These are phyloP conservation scores for Chaetomium cochliodes DNA, from an alignment of 495 filamentous ascomycete species.

Conservation along the genomic window DNA sequence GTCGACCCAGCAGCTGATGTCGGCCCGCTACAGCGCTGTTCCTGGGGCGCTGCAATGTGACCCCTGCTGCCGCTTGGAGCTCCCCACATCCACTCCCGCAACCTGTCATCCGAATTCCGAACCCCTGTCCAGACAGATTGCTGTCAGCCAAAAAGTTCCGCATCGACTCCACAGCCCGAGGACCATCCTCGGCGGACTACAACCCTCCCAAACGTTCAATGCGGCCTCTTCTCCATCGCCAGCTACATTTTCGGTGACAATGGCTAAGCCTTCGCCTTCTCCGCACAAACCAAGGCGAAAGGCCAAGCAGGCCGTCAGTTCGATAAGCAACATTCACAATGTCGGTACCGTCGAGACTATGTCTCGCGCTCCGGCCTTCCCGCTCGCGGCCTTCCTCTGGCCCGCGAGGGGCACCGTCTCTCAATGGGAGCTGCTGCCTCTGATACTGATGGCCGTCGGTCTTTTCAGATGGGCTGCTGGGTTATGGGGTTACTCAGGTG, in stretches of 20 bases:
- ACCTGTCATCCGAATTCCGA: not conserved
- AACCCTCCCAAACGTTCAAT: conserved; percentile 24
- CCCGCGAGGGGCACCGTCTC: conserved; percentile 77
- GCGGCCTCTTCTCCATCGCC: conserved; percentile 18
- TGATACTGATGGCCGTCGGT: conserved; percentile 85
- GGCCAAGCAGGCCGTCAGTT: conserved; percentile 40
- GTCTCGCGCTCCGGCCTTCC: conserved; percentile 61
- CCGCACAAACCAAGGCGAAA: conserved; percentile 54
- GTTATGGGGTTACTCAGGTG: conserved; percentile 93
- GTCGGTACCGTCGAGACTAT: conserved; percentile 33
- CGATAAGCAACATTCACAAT: conserved; percentile 25
- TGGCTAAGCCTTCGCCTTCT: conserved; percentile 45
- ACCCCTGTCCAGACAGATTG: conserved; percentile 27
- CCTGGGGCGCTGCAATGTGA: not conserved
- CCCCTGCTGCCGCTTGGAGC: conserved; percentile 2
- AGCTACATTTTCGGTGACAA: conserved; percentile 38
- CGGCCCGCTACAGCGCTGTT: not conserved
- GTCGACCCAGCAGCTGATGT: not conserved
- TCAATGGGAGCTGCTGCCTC: conserved; percentile 88
- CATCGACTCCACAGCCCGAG: no score
- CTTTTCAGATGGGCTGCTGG: conserved; percentile 91
- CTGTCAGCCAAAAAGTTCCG: conserved; percentile 14
- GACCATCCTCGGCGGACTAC: not conserved
- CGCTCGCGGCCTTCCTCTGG: conserved; percentile 88
- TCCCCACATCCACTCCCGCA: conserved; percentile 1